phyloP scores from a whole-genome alignment of 176 grass and related monocot species.

The Poa annua region DNA sequence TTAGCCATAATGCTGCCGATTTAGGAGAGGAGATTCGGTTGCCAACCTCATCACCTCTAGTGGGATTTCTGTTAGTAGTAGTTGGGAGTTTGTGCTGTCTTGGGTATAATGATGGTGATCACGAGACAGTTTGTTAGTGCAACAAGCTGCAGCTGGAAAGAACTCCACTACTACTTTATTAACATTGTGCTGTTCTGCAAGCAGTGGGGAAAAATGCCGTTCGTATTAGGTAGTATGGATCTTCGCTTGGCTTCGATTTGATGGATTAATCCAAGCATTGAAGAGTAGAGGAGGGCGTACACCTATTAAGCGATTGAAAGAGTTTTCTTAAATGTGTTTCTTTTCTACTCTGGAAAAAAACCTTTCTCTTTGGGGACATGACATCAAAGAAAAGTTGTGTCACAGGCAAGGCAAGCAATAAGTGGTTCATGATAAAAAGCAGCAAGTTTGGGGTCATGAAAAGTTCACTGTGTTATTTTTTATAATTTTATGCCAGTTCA shows the following conservation, averaged over 20 bases:
- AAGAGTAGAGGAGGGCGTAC: background rate
- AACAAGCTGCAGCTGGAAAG: conserved; percentile 12
- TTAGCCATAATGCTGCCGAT: conserved; percentile 39
- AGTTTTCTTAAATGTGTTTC: background rate
- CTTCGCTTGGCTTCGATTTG: background rate
- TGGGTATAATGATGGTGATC: conserved; percentile 44
- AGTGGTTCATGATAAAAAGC: conserved; percentile 44
- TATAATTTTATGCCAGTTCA: background rate
- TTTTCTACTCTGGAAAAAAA: conserved; percentile 22
- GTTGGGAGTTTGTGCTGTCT: conserved; percentile 28
- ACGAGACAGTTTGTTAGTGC: conserved; percentile 10
- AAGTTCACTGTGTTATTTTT: conserved; percentile 29
- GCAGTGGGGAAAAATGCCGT: background rate
- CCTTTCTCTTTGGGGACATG: background rate
- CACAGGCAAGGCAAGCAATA: conserved; percentile 41
- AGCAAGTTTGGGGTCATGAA: conserved; percentile 12
- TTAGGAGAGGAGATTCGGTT: background rate
- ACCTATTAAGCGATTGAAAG: background rate
- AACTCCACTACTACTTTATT: no score
- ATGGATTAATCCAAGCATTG: background rate
- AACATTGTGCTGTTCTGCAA: background rate
- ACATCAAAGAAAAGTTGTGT: conserved; percentile 23
- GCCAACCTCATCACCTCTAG: conserved; percentile 3
- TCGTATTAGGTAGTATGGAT: conserved; percentile 1
- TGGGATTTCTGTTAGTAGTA: conserved; percentile 36